Evolutionary conservation across 2,329 filamentous ascomycete genomes (phyloP).

Genomic region (Aureobasidium subglaciale): DNA sequence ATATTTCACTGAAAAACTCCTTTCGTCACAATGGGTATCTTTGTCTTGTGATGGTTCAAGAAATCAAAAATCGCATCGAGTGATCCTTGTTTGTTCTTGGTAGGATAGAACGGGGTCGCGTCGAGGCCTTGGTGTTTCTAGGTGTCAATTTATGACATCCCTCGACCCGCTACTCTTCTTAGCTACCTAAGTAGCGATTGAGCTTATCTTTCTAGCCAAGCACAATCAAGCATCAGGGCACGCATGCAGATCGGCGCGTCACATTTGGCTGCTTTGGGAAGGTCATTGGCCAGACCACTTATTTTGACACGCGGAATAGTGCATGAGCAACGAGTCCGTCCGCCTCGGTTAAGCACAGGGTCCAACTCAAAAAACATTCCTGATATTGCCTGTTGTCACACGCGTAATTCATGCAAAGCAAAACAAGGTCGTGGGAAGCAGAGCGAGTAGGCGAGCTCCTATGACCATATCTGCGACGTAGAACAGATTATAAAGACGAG

Average conservation of each 20-base stretch:
- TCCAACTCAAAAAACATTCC: background rate
- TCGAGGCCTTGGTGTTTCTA: no score
- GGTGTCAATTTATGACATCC: no score
- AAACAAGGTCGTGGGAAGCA: no score
- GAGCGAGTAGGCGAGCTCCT: no score
- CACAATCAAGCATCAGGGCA: background rate
- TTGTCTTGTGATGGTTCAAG: background rate
- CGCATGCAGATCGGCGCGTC: background rate
- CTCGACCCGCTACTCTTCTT: no score
- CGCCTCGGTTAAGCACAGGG: background rate
- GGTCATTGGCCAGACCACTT: background rate
- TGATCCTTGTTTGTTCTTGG: background rate
- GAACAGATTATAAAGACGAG: no score
- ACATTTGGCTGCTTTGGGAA: background rate
- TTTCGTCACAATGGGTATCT: background rate
- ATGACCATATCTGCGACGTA: no score
- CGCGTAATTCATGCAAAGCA: no score
- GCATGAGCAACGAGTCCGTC: no score
- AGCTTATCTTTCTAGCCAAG: background rate
- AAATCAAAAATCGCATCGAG: background rate
- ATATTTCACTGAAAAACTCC: background rate
- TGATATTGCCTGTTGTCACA: background rate
- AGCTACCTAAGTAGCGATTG: no score
- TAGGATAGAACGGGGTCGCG: no score
- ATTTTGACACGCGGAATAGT: background rate